Evolutionary conservation across 1,139 yeast species (phyloP).

Genomic region (Yamadazyma pseudoaaseri): DNA sequence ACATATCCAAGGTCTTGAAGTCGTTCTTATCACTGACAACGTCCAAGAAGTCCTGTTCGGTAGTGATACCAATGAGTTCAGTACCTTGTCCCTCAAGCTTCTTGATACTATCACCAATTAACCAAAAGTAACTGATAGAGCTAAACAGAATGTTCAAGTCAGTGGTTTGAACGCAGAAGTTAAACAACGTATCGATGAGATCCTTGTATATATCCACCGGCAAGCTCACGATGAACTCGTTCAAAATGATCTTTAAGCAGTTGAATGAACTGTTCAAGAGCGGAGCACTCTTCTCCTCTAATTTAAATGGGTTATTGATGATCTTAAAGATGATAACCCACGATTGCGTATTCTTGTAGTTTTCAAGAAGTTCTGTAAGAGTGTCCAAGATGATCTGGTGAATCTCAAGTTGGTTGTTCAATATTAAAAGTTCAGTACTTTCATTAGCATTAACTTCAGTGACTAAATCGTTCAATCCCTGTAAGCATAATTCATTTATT

Average conservation of each 20-base stretch:
- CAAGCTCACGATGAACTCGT: slow-evolving; percentile 73
- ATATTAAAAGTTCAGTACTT: slow-evolving; percentile 33
- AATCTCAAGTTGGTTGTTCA: slow-evolving; percentile 64
- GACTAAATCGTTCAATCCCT: slow-evolving; percentile 34
- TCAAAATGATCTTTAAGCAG: slow-evolving; percentile 76
- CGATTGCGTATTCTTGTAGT: slow-evolving; percentile 53
- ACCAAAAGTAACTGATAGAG: slow-evolving; percentile 89
- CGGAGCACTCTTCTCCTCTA: slow-evolving; percentile 39
- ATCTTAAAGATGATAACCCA: slow-evolving; percentile 76
- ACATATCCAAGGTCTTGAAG: slow-evolving; percentile 52
- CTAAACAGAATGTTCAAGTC: slow-evolving; percentile 88
- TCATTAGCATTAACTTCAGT: slow-evolving; percentile 22
- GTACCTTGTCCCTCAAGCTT: slow-evolving; percentile 17
- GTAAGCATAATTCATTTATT: slow-evolving; percentile 20
- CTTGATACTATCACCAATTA: slow-evolving; percentile 73
- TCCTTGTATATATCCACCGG: slow-evolving; percentile 62
- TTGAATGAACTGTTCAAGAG: slow-evolving; percentile 70
- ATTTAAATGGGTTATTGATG: slow-evolving; percentile 62
- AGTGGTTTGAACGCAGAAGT: slow-evolving; percentile 65
- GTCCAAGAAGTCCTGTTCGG: slow-evolving; percentile 12
- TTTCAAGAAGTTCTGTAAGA: slow-evolving; percentile 68
- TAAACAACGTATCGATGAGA: slow-evolving; percentile 67
- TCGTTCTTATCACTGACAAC: slow-evolving; percentile 9
- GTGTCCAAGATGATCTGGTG: slow-evolving; percentile 62
- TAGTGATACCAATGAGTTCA: background rate